Evolutionary conservation across 2,329 filamentous ascomycete genomes (phyloP), one percentile per base, ranked within the genome.

Genomic region (Ampelomyces quisqualis): DNA sequence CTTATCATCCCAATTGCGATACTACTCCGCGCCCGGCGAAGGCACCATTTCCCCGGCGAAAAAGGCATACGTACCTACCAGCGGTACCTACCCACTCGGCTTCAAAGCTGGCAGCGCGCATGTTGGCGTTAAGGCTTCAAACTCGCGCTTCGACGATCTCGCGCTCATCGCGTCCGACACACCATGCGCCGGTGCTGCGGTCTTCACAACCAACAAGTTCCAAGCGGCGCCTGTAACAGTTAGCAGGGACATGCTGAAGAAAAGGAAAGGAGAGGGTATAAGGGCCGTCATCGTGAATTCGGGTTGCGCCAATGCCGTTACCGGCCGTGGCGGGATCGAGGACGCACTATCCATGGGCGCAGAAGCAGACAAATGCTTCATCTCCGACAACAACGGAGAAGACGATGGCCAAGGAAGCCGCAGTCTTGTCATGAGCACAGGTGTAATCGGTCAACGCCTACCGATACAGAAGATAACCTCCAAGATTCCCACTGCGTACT

Each of bases 181-280:
- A 37, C 89, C 90, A 39, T 96, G 90, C 69, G 79, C 88, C 5
- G 90, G 86, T 7, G 89, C 90, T 0, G 93, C 90, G 5, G 90
- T 97, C 31, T 96, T 97, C 73, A 98, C 93, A 39, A 94, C 90
- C 70, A 98, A 98, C 75, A 90, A 91, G 70, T 98, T 98, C 73
- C 90, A 96, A 71, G 93, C 93, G 13, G 93, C 93, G 8, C 93
- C 93, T 4, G 91, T 98, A 30, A 89, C 88, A 20, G 86, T 95
- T 47, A 91, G 86, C 68, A 78, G 83, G 50, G 77, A 85, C 42
- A 80, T 90, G 45, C 73, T 95, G 23, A 76, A 82, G 64, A 76
- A 75, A 51, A 80, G 81, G 54, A 73, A 77, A 33, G 86, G 88
- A 43, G 68, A 78, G 9, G 88, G 86, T 1, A 78, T 97, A 40